These are phyloP conservation scores for Phalaenopsis aphrodite DNA, from an alignment of 106 monocot species.

Conservation along the genomic window DNA sequence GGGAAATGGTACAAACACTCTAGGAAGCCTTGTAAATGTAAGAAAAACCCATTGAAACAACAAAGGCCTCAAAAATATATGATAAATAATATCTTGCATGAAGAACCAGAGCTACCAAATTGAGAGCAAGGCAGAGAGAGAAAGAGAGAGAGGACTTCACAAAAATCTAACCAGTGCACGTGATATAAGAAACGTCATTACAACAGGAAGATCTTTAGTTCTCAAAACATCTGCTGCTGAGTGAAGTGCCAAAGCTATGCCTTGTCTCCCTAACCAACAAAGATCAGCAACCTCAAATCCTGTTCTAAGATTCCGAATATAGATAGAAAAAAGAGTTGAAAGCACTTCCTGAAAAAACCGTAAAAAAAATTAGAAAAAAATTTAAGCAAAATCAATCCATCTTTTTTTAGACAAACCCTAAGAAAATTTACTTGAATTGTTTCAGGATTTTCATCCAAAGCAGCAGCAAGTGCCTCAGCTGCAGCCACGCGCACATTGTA, in stretches of 20 bases:
- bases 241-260: slow-evolving; percentile 84
- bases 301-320: slow-evolving; percentile 52
- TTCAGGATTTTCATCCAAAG: slow-evolving; percentile 81
- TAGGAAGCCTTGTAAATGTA: too few relatives aligned
- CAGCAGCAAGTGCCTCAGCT: slow-evolving; percentile 90
- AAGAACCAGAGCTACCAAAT: background rate
- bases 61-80: background rate
- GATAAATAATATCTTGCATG: background rate
- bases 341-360: slow-evolving; percentile 62
- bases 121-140: background rate
- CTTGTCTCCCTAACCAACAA: slow-evolving; percentile 86
- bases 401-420: background rate
- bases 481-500: slow-evolving; percentile 83
- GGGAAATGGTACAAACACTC: too few relatives aligned
- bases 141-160: background rate
- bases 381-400: background rate
- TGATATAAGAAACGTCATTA: slow-evolving; percentile 95
- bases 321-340: slow-evolving; percentile 75
- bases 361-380: slow-evolving; percentile 10
- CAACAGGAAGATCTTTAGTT: slow-evolving; percentile 88
- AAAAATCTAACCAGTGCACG: slow-evolving; percentile 73
- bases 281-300: slow-evolving; percentile 41
- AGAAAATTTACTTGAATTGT: slow-evolving; percentile 61
- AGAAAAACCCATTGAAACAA: too few relatives aligned
- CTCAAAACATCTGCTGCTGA: slow-evolving; percentile 88